A percentile compares a stretch with the other conserved stretches of the same genome.
Conservation (phyloP, 202 grass and related monocot genomes). For the Schoenoplectus triqueter region DNA sequence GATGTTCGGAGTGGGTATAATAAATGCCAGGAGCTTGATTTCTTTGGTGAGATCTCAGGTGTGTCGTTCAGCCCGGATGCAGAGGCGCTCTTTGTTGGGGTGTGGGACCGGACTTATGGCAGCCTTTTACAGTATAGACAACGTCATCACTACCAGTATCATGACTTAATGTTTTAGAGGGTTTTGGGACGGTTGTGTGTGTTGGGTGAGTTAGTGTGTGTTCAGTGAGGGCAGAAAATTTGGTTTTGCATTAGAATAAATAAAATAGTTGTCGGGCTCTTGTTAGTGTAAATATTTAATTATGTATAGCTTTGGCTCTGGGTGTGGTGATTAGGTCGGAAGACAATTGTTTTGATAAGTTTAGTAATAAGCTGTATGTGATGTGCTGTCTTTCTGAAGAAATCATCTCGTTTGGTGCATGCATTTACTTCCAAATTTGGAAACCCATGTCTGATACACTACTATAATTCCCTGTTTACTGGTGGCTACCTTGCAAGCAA, state of each 20-base stretch:
- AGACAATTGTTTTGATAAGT: background rate
- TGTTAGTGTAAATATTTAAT: conserved; percentile 39
- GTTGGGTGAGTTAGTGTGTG: background rate
- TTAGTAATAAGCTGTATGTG: conserved; percentile 1
- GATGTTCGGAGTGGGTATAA: conserved; percentile 63
- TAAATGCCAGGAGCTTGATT: conserved; percentile 81
- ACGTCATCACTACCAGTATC: conserved; percentile 52
- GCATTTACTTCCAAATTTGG: background rate
- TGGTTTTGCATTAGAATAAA: conserved; percentile 25
- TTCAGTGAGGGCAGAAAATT: background rate
- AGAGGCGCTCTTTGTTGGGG: conserved; percentile 66
- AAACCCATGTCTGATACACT: background rate
- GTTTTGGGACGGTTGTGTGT: background rate
- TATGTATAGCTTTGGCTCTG: conserved; percentile 27
- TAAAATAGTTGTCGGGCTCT: conserved; percentile 5
- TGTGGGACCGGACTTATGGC: conserved; percentile 77
- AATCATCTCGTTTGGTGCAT: background rate
- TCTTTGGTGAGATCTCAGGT: conserved; percentile 91
- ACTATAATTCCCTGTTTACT: background rate
- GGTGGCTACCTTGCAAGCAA: background rate
- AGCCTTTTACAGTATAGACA: conserved; percentile 76
- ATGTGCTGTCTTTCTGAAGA: background rate
- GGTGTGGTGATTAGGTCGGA: conserved; percentile 23
- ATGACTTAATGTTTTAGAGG: conserved; percentile 63
- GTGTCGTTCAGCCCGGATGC: conserved; percentile 84